Evolutionary conservation across 139 green algal genomes (phyloP), one percentile per base, ranked within the genome.

Genomic region (Pseudopediastrum boryanum): DNA sequence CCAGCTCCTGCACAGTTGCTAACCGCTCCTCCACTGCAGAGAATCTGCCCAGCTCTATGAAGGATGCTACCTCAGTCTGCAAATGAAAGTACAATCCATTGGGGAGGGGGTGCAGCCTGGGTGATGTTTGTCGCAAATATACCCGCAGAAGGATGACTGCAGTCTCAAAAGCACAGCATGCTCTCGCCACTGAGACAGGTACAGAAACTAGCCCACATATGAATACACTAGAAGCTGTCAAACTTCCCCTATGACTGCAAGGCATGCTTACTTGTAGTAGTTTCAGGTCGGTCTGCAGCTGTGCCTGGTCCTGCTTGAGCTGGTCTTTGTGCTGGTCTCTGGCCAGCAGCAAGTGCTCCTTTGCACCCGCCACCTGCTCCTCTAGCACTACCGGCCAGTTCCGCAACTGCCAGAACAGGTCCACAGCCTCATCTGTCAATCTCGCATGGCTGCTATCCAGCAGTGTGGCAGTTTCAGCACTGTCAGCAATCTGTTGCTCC

Each of bases 11-110:
- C 36, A 88, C 84, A 1, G 46, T 80, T 16, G 78, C 76, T 31
- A 91, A 58, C 23, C 91, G 84, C 63, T 93, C 88, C 76, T 94
- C 90, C 52, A 94, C 59, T 63, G 73, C 58, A 50, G 44, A 8
- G 33, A 74, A 36, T 16, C 61, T 88, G 38, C 90, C 92, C 61
- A 89, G 65, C 54, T 56, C 48, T 35, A 89, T 75, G 70, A 94
- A 94, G 33, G 79, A 35, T 10, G 89, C 84, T 36, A 92, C 84
- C 71, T 93, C 89, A 5, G 66, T 58, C 77, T 86, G 80, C 29
- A 84, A 0, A n/a, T 21, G 46, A 16, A 56, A 64, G 12, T 29
- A 13, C 25, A 39, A 19, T 8, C 13, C 3, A 25, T 58, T 58
- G 48, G 21, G 48, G 19, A 21, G 48, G 48, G 16, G n/a, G n/a